Evolutionary conservation across 108 stramenopile genomes (phyloP).

Genomic region (Skeletonema grethae): DNA sequence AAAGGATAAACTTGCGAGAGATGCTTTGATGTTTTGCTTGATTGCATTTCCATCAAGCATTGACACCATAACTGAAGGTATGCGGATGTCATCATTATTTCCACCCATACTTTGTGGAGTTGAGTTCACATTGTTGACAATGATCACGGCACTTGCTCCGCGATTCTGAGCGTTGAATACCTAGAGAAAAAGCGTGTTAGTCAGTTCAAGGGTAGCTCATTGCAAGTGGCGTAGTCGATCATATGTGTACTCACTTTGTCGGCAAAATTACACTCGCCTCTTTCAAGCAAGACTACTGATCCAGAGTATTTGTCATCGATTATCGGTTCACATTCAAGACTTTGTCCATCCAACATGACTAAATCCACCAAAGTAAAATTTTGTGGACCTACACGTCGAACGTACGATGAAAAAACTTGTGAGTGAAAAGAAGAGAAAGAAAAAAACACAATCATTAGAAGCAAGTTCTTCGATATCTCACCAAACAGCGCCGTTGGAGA

Average conservation of each 20-base stretch:
- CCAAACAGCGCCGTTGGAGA: background rate
- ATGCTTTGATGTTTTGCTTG: background rate
- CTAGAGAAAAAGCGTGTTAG: background rate
- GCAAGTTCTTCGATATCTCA: background rate
- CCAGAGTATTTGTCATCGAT: background rate
- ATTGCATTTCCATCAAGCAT: background rate
- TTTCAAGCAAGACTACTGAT: background rate
- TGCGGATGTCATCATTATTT: background rate
- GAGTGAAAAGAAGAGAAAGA: background rate
- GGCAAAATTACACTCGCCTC: background rate
- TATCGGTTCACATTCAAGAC: background rate
- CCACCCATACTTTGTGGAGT: background rate
- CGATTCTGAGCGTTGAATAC: background rate
- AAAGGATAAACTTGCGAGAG: slow-evolving; percentile 1
- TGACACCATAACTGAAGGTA: background rate
- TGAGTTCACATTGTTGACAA: background rate
- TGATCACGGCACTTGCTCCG: background rate
- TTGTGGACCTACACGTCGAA: background rate
- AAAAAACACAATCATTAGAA: background rate
- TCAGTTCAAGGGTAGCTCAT: background rate
- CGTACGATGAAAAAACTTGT: background rate
- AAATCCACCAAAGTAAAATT: background rate
- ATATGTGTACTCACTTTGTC: background rate
- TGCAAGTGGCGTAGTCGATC: background rate
- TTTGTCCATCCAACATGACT: background rate